These are phyloP conservation scores for Rhodotorula kratochvilovae DNA, from an alignment of 768 basidiomycete genomes.

Conservation along the genomic window DNA sequence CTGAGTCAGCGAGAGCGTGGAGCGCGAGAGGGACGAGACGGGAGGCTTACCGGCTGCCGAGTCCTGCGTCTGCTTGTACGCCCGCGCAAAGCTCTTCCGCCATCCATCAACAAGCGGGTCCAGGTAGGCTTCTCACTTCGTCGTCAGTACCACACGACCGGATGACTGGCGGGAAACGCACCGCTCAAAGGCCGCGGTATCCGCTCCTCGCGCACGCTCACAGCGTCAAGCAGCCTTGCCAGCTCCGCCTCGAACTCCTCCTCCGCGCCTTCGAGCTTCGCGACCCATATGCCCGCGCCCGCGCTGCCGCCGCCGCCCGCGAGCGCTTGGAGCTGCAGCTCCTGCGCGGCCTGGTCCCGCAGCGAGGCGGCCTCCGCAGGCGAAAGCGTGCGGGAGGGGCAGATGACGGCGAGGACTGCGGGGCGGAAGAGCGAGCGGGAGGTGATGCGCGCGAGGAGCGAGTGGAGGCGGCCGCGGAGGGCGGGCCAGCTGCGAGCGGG, in stretches of 20 bases:
- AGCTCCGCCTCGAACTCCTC: not conserved
- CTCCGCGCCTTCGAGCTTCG: slow-evolving; percentile 14
- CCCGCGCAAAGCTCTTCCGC: not conserved
- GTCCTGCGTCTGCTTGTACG: not conserved
- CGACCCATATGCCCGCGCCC: not conserved
- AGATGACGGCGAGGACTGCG: slow-evolving; percentile 15
- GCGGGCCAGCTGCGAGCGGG: not conserved
- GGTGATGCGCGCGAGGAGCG: not conserved
- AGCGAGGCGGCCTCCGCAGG: not conserved
- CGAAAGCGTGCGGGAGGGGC: not conserved
- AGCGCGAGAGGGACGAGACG: not conserved
- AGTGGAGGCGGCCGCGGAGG: not conserved
- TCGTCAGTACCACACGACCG: not conserved
- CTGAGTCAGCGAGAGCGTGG: not conserved
- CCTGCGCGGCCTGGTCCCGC: not conserved
- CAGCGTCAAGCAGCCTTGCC: not conserved
- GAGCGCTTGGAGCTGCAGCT: not conserved
- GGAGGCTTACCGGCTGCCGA: not conserved
- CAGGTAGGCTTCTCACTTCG: not conserved
- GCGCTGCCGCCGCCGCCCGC: not conserved
- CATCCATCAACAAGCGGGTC: not conserved
- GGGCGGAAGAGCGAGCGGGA: slow-evolving; percentile 15
- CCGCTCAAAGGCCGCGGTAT: not conserved
- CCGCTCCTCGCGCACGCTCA: not conserved
- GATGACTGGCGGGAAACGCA: not conserved